Evolutionary conservation across 805 yeast genomes (phyloP), one percentile per base, ranked within the genome.

Genomic region (Tetrapisispora iriomotensis): DNA sequence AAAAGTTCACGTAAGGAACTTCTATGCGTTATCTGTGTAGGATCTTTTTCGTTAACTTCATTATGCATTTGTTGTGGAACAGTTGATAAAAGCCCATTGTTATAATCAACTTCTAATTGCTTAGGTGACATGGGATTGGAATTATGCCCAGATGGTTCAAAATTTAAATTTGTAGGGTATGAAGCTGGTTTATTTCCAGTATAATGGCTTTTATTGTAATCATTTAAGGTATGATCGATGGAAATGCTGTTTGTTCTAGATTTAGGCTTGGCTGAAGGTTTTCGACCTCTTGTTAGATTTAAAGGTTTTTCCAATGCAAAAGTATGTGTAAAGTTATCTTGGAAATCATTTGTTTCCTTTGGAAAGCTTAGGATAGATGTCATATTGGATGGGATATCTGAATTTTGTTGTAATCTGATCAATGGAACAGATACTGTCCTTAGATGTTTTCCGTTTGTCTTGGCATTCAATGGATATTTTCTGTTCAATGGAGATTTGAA

Each of bases 371-470:
- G 18, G 14, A 40, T 33, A 6, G 43, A 40, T 20, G 40, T 37
- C 43, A 40, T 40, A 20, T 17, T 24, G 2, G 40, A 33, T 10
- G 43, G 43, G 8, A 40, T 40, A 33, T 32, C 34, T 3, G 36
- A 26, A 24, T 28, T 32, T 17, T 29, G 27, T 12, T 14, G 48
- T 50, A 1, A 64, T 57, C 35, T 29, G 10, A 28, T 32, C 3
- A 30, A 17, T 3, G 40, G 36, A 6, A 31, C 21, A 3, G 39
- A 36, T 22, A 29, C 12, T 2, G 30, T 36, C 24, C 39, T 22
- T 21, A 35, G 22, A 28, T 35, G 38, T 13, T 12, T 27, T 20
- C 22, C 14, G 6, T 7, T 4, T 4, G 12, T 20, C 13, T 13
- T 17, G 6, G 34, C 32, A 28, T 25, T n/a, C 35, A 10, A 14